Evolutionary conservation across 805 yeast species (phyloP).

Genomic region (Wickerhamomyces silvicola): DNA sequence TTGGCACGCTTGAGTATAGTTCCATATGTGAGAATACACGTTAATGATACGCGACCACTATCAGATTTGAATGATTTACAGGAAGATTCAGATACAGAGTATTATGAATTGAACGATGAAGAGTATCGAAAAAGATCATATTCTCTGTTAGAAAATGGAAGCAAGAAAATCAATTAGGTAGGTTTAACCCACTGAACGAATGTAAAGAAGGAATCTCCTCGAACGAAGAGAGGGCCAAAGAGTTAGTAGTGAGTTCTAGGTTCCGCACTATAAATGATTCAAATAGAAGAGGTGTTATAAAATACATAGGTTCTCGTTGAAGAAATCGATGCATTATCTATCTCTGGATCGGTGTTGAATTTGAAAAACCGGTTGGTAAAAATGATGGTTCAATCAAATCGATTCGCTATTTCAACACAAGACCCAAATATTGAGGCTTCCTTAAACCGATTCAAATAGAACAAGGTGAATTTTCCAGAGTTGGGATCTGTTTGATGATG

Average conservation of each 20-base stretch:
- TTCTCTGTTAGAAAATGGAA: conserved; percentile 79
- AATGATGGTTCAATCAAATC: conserved; percentile 75
- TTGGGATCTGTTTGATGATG: conserved; percentile 41
- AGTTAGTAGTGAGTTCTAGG: conserved; percentile 42
- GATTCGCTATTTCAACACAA: conserved; percentile 48
- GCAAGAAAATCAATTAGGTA: conserved; percentile 56
- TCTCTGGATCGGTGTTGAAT: conserved; percentile 78
- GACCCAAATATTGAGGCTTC: conserved; percentile 64
- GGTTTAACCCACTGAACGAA: conserved; percentile 62
- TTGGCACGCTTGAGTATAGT: conserved; percentile 15
- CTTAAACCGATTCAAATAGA: conserved; percentile 64
- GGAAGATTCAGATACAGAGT: conserved; percentile 29
- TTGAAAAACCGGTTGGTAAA: conserved; percentile 83
- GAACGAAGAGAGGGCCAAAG: conserved; percentile 26
- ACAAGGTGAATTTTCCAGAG: conserved; percentile 61
- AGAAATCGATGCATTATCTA: conserved; percentile 44
- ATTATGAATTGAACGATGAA: conserved; percentile 43
- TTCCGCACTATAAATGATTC: conserved; percentile 43
- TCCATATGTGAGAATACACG: conserved; percentile 46
- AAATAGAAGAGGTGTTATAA: conserved; percentile 61
- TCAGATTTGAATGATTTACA: conserved; percentile 41
- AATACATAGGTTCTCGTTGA: conserved; percentile 64
- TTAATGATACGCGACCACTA: conserved; percentile 48
- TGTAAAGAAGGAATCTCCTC: conserved; percentile 23
- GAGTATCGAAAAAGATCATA: conserved; percentile 55